Evolutionary conservation across 352 stramenopile genomes (phyloP).

Genomic region (Globisporangium echinulatum): DNA sequence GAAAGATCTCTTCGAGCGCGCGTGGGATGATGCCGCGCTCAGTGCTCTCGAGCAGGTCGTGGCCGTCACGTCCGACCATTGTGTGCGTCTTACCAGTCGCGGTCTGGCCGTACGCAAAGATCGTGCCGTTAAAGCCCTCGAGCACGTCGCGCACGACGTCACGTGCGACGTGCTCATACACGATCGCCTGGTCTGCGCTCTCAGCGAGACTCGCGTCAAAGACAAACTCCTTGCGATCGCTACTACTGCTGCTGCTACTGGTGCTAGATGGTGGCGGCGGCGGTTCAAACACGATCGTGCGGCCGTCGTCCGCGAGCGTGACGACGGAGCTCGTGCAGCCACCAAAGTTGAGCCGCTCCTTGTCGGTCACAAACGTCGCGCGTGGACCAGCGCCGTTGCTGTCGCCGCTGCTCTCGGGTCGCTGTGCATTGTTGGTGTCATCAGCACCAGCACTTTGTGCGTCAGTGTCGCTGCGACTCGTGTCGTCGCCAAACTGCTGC

Average conservation of each 20-base stretch:
- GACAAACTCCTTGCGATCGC: constrained; percentile 37
- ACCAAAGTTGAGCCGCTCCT: constrained; percentile 18
- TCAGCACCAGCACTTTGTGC: neutral
- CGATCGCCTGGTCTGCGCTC: constrained; percentile 27
- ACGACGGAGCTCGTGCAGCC: constrained; percentile 17
- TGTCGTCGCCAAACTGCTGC: constrained; percentile 25
- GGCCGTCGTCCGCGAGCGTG: constrained; percentile 22
- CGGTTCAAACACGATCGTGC: constrained; percentile 24
- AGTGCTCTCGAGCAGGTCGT: constrained; percentile 24
- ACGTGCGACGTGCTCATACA: constrained; percentile 45
- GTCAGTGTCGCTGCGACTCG: constrained; percentile 4
- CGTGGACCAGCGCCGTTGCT: constrained; percentile 3
- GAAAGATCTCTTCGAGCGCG: constrained; percentile 54
- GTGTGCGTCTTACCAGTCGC: constrained; percentile 65
- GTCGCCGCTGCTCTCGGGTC: constrained; percentile 6
- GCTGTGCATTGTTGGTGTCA: constrained; percentile 3
- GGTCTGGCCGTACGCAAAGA: constrained; percentile 66
- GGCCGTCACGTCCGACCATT: constrained; percentile 39
- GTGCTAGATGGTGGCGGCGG: neutral
- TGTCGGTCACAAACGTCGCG: constrained; percentile 64
- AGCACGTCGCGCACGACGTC: constrained; percentile 59
- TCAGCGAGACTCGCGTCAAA: constrained; percentile 56
- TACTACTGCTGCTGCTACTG: constrained; percentile 14
- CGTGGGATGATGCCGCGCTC: constrained; percentile 53
- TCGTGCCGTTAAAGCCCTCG: constrained; percentile 58